Evolutionary conservation across 2,329 filamentous ascomycete genomes (phyloP).

Genomic region (Fusarium phyllophilum): DNA sequence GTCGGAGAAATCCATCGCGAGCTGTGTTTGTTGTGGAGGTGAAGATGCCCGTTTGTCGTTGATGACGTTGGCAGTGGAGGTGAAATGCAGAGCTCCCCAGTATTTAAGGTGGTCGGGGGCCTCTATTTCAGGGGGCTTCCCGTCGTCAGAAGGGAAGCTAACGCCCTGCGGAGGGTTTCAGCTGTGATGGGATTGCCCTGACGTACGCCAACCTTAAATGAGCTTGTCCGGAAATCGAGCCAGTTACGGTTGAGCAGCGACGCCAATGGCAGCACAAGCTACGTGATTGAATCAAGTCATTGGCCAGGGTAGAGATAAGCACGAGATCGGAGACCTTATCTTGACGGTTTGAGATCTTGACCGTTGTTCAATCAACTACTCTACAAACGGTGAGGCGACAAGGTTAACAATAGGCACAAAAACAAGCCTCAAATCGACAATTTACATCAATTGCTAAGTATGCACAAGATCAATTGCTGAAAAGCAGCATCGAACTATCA

Average conservation of each 20-base stretch:
- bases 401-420: not conserved
- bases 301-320: slow-evolving; percentile 5
- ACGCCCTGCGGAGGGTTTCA: slow-evolving; percentile 20
- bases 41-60: not conserved
- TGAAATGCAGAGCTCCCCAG: slow-evolving; percentile 4
- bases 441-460: not conserved
- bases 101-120: slow-evolving; percentile 18
- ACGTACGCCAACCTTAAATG: slow-evolving; percentile 25
- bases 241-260: slow-evolving; percentile 23
- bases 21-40: not conserved
- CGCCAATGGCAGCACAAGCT: not conserved
- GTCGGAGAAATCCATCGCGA: slow-evolving; percentile 40
- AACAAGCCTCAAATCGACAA: not conserved
- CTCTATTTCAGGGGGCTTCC: not conserved
- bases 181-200: slow-evolving; percentile 7
- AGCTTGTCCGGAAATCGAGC: slow-evolving; percentile 14
- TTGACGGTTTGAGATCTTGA: not conserved
- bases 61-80: slow-evolving; percentile 11
- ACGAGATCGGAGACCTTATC: not conserved
- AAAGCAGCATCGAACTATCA: not conserved
- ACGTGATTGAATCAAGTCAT: not conserved
- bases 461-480: not conserved
- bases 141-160: slow-evolving; percentile 1
- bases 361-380: not conserved
- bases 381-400: not conserved